Evolutionary conservation across 2,329 filamentous ascomycete genomes (phyloP).

Genomic region (Nigrospora osmanthi): DNA sequence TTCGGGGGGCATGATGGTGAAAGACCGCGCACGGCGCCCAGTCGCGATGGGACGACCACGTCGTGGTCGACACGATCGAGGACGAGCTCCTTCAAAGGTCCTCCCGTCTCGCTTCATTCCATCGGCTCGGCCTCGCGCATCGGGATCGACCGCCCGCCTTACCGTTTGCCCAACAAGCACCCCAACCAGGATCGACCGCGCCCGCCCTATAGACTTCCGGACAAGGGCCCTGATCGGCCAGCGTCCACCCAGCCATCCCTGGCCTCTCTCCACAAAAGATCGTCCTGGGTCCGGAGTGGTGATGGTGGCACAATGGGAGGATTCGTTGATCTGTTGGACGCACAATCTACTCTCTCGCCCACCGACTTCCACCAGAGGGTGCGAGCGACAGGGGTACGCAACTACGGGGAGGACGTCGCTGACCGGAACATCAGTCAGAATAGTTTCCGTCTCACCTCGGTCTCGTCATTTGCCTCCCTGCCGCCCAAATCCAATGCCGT

Average conservation of each 20-base stretch:
- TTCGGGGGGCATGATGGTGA: slow-evolving; percentile 18
- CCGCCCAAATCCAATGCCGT: slow-evolving; percentile 7
- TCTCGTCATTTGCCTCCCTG: slow-evolving; percentile 3
- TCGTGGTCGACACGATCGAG: slow-evolving; percentile 3
- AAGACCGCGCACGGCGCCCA: slow-evolving; percentile 29
- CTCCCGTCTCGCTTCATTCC: not conserved
- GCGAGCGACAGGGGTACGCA: slow-evolving; percentile 39
- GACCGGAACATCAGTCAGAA: slow-evolving; percentile 47
- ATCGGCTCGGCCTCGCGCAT: too few relatives aligned
- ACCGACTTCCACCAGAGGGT: slow-evolving; percentile 40
- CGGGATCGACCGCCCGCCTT: not conserved
- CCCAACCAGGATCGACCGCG: slow-evolving; percentile 5
- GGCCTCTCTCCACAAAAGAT: slow-evolving; percentile 16
- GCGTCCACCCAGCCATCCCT: slow-evolving; percentile 13
- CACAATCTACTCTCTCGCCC: slow-evolving; percentile 42
- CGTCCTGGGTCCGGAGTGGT: slow-evolving; percentile 23
- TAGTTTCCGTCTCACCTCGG: slow-evolving; percentile 21
- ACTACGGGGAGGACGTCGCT: slow-evolving; percentile 59
- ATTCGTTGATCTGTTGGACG: slow-evolving; percentile 50
- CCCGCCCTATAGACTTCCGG: slow-evolving; percentile 16
- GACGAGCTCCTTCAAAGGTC: slow-evolving; percentile 5
- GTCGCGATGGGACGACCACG: not conserved
- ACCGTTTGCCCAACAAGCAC: slow-evolving; percentile 1
- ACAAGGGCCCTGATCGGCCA: slow-evolving; percentile 8
- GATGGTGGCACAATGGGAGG: slow-evolving; percentile 14